Evolutionary conservation across 2,329 filamentous ascomycete species (phyloP).

Genomic region (Neurospora sp.): DNA sequence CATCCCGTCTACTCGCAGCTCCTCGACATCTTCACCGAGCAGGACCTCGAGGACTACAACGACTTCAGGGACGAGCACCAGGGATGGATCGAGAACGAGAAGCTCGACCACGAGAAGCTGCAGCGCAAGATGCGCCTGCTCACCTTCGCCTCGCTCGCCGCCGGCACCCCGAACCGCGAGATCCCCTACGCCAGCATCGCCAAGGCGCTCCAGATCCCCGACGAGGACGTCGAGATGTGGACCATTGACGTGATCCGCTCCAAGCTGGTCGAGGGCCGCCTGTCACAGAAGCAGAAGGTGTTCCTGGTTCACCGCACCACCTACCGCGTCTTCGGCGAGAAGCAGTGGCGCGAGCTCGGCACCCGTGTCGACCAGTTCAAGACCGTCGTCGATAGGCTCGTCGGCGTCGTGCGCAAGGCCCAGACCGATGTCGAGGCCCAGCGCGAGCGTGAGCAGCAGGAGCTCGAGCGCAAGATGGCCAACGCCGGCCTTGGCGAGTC

Average conservation of each 20-base stretch:
- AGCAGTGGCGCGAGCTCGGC: slow-evolving; percentile 94
- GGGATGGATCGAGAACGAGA: slow-evolving; percentile 70
- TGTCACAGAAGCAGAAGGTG: slow-evolving; percentile 83
- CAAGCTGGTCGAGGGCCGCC: slow-evolving; percentile 89
- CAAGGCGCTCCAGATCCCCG: slow-evolving; percentile 72
- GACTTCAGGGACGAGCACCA: slow-evolving; percentile 91
- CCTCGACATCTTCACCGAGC: slow-evolving; percentile 89
- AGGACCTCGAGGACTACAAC: slow-evolving; percentile 89
- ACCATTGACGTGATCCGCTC: slow-evolving; percentile 97
- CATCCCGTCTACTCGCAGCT: slow-evolving; percentile 83
- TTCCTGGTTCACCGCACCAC: slow-evolving; percentile 95
- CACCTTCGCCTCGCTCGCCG: slow-evolving; percentile 82
- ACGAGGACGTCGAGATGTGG: slow-evolving; percentile 91
- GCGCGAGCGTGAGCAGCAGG: slow-evolving; percentile 67
- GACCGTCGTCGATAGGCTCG: slow-evolving; percentile 67
- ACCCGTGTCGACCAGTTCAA: slow-evolving; percentile 88
- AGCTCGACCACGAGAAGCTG: slow-evolving; percentile 62
- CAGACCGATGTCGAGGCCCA: slow-evolving; percentile 69
- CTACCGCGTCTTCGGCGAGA: slow-evolving; percentile 93
- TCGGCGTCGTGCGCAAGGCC: slow-evolving; percentile 69
- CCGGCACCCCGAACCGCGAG: slow-evolving; percentile 72
- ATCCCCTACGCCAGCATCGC: slow-evolving; percentile 82
- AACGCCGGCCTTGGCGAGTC: slow-evolving; percentile 28
- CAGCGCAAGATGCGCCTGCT: slow-evolving; percentile 94
- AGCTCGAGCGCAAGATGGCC: slow-evolving; percentile 58